A percentile compares a stretch with the other conserved stretches of the same genome.
These are phyloP conservation scores for Hymenoscyphus salicellus DNA, from an alignment of 2,329 filamentous ascomycete genomes.

Conservation along the genomic window DNA sequence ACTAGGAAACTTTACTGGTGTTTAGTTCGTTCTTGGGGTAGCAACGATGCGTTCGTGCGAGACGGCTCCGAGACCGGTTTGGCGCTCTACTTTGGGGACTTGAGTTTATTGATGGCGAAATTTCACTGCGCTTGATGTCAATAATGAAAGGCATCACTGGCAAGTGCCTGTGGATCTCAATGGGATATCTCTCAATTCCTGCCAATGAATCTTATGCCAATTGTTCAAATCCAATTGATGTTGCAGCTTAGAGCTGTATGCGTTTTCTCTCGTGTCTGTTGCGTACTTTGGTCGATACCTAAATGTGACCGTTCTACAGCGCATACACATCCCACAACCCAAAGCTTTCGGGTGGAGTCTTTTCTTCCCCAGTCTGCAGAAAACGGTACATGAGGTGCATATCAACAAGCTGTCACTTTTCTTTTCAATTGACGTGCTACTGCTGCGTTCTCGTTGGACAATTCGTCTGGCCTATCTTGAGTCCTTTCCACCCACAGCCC, in stretches of 20 bases:
- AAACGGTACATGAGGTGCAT: neutral
- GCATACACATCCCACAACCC: neutral
- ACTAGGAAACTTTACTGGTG: neutral
- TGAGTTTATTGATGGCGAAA: neutral
- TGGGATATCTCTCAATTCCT: neutral
- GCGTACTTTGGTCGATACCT: neutral
- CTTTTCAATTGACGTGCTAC: neutral
- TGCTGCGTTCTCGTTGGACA: neutral
- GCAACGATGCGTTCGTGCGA: conserved; percentile 1
- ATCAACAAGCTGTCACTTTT: neutral
- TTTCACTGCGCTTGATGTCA: neutral
- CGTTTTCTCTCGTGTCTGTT: neutral
- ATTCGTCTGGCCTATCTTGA: neutral
- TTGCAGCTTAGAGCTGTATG: neutral
- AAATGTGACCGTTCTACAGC: neutral
- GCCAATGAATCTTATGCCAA: too few relatives aligned
- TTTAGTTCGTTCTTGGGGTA: neutral
- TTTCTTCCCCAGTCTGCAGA: neutral
- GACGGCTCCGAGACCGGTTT: neutral
- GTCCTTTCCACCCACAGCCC: conserved; percentile 5
- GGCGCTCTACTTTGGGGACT: neutral
- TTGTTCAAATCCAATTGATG: neutral
- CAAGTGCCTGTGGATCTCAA: neutral
- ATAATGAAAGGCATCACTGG: neutral
- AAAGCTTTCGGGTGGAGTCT: neutral